phyloP scores from a whole-genome alignment of 2,329 filamentous ascomycete genomes.

The Arachnomyces sp. region DNA sequence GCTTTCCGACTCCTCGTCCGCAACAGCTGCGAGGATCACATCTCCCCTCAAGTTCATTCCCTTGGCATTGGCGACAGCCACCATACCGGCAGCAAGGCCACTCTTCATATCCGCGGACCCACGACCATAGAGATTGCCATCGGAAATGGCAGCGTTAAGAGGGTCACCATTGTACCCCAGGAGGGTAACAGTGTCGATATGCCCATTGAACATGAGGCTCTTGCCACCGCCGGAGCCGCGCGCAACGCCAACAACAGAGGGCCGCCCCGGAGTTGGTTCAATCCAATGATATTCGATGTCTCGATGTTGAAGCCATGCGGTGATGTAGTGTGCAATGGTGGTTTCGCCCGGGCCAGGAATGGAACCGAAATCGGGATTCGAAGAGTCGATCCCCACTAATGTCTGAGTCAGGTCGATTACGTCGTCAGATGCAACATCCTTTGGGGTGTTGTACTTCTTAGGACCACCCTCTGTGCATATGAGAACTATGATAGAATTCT shows the following conservation, averaged over 20 bases:
- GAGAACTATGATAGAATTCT: conserved; percentile 54
- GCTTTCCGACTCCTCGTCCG: conserved; percentile 47
- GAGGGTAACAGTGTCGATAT: conserved; percentile 46
- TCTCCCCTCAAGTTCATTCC: conserved; percentile 35
- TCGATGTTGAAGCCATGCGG: conserved; percentile 46
- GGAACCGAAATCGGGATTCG: conserved; percentile 39
- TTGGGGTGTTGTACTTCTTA: conserved; percentile 46
- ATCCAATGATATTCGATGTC: conserved; percentile 46
- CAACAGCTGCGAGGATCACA: conserved; percentile 47
- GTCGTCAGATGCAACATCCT: conserved; percentile 36
- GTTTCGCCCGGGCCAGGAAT: conserved; percentile 41
- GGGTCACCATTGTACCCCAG: conserved; percentile 3
- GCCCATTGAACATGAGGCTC: conserved; percentile 47
- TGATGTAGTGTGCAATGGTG: conserved; percentile 41
- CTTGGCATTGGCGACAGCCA: conserved; percentile 33
- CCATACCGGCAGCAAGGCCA: conserved; percentile 42
- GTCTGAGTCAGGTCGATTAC: conserved; percentile 37
- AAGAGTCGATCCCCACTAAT: conserved; percentile 45
- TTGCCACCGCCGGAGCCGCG: conserved; percentile 42
- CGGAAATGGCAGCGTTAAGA: conserved; percentile 1
- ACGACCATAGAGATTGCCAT: conserved; percentile 39
- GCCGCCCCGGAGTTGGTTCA: conserved; percentile 40
- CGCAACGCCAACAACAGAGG: conserved; percentile 44
- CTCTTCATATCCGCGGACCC: conserved; percentile 48
- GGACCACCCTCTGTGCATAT: conserved; percentile 60